Evolutionary conservation across 192 early-diverging fungal genomes (phyloP), one percentile per base, ranked within the genome.

Genomic region (Polychytrium aggregatum): DNA sequence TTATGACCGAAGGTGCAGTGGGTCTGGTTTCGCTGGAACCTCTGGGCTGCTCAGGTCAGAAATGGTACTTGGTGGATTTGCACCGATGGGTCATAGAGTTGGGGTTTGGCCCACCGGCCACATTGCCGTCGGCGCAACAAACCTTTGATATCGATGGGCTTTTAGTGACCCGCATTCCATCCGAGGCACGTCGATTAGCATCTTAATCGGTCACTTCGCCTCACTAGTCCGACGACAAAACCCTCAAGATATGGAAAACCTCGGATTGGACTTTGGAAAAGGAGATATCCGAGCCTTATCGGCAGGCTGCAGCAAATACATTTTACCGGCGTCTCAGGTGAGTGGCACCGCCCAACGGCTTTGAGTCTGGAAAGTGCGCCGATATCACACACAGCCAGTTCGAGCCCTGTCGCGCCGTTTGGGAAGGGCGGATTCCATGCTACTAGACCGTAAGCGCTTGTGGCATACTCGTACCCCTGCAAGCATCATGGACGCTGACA

Each of bases 291-390:
- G 74, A 72, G 34, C 91, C 88, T 17, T 94, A 82, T 51, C 46
- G 67, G 31, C 71, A 77, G 48, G 82, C 86, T n/a, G 81, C 84
- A 0, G 83, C 83, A 17, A 84, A 84, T 0, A 92, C 94, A 1
- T 92, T 92, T 45, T 96, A 91, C 48, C 72, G 86, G 8, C 65
- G 94, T 20, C 67, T 94, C 36, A 84, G 83, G 83, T 81, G 62
- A n/a, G 13, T 37, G n/a, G n/a, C n/a, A n/a, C n/a, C n/a, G n/a
- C n/a, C n/a, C n/a, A n/a, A n/a, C n/a, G n/a, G n/a, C n/a, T n/a
- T n/a, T n/a, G n/a, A n/a, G n/a, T n/a, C n/a, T n/a, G n/a, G n/a
- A n/a, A n/a, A n/a, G n/a, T n/a, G n/a, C n/a, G n/a, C n/a, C n/a
- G n/a, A n/a, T n/a, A n/a, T n/a, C n/a, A n/a, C n/a, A n/a, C n/a